Evolutionary conservation across 306 rosid genomes (phyloP).

Genomic region (Cicer judaicum): DNA sequence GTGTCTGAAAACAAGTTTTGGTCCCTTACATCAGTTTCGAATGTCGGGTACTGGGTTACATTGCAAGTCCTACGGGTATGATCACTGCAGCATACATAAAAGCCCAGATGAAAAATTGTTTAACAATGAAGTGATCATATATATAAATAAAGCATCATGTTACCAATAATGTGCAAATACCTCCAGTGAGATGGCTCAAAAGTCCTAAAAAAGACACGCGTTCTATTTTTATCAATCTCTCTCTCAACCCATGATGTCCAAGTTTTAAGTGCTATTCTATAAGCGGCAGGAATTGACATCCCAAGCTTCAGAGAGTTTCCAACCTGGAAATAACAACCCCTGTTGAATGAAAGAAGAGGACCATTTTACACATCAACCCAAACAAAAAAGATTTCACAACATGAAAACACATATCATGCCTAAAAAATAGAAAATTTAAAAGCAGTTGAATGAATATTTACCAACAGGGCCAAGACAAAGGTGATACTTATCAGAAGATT

Average conservation of each 20-base stretch:
- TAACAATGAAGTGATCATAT: neutral
- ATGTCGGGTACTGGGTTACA: conserved; percentile 58
- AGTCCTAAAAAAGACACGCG: conserved; percentile 76
- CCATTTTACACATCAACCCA: conserved; percentile 26
- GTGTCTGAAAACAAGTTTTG: conserved; percentile 65
- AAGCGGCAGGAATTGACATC: conserved; percentile 71
- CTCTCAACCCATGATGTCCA: conserved; percentile 84
- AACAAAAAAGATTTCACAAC: neutral
- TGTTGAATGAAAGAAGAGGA: conserved; percentile 49
- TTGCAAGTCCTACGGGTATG: conserved; percentile 58
- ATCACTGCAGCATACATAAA: conserved; percentile 59
- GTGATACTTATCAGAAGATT: neutral
- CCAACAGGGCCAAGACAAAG: neutral
- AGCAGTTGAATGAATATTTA: conserved; percentile 17
- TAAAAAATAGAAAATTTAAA: conserved; percentile 24
- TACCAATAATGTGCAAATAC: conserved; percentile 53
- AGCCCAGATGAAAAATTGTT: conserved; percentile 42
- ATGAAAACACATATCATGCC: conserved; percentile 29
- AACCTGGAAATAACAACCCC: conserved; percentile 82
- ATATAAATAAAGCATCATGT: conserved; percentile 31
- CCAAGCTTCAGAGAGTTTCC: conserved; percentile 69
- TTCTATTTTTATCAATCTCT: conserved; percentile 59
- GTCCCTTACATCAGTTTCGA: conserved; percentile 58
- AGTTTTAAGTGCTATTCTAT: conserved; percentile 64
- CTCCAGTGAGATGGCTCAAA: conserved; percentile 93